Conservation (phyloP, 441 rosid species). For the Syzygium malaccense region DNA sequence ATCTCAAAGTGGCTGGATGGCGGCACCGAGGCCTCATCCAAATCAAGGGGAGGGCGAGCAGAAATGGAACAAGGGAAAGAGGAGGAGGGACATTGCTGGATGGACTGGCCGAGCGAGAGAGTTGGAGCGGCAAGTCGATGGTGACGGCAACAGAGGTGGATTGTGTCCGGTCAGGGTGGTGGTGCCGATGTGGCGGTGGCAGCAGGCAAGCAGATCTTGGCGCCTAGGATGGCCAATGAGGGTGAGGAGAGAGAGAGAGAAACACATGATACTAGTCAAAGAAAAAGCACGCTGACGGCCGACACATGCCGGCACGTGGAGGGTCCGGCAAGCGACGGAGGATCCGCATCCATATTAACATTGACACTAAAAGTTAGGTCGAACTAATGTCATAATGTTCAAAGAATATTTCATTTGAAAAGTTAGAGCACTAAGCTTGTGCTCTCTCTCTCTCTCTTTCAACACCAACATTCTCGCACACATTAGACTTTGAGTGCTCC, state of each 20-base stretch:
- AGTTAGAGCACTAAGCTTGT: not conserved
- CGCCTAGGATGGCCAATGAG: not conserved
- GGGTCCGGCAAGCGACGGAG: too few species aligned
- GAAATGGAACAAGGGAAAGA: not conserved
- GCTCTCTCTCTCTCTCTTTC: not conserved
- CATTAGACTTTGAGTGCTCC: not conserved
- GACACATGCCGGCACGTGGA: too few species aligned
- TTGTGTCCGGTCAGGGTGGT: not conserved
- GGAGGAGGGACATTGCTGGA: not conserved
- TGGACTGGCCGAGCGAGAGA: not conserved
- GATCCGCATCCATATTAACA: not conserved
- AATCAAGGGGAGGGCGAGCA: not conserved
- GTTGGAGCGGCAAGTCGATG: not conserved
- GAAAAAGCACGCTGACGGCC: too few species aligned
- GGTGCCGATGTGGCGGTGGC: not conserved
- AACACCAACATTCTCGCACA: not conserved
- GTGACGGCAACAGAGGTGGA: not conserved
- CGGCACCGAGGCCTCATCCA: not conserved
- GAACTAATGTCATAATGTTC: not conserved
- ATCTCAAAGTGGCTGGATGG: too few species aligned
- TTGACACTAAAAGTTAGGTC: not conserved
- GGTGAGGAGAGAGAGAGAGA: not conserved
- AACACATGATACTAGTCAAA: not conserved
- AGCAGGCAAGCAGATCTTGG: not conserved
- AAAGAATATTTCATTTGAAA: not conserved